Percentiles rank a stretch among this genome's conserved stretches.
These are phyloP conservation scores for Botryosphaeria dothidea DNA, from an alignment of 2,329 filamentous ascomycete genomes.

Conservation along the genomic window DNA sequence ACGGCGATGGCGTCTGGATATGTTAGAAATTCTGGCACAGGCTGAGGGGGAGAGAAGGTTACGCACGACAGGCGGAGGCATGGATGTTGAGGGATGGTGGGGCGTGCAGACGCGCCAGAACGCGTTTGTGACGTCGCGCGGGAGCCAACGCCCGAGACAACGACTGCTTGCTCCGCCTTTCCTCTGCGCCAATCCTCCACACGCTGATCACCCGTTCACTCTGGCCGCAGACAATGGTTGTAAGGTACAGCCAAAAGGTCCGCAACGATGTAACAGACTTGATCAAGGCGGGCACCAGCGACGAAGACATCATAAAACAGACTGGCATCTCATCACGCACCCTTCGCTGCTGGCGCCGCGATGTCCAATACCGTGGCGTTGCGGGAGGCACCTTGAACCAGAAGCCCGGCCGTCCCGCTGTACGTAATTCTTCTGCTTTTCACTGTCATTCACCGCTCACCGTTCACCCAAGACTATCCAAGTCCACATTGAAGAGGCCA, in stretches of 20 bases:
- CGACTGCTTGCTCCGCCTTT: background rate
- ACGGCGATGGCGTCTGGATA: conserved; percentile 1
- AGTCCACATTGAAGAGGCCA: background rate
- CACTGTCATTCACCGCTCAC: background rate
- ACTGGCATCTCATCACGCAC: background rate
- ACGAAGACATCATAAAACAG: background rate
- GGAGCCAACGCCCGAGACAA: background rate
- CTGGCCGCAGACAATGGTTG: background rate
- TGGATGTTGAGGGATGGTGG: conserved; percentile 1
- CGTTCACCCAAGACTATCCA: background rate
- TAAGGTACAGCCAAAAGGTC: background rate
- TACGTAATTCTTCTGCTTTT: background rate
- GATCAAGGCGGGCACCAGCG: background rate
- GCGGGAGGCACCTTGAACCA: background rate
- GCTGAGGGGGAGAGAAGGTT: background rate
- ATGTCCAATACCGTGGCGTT: background rate
- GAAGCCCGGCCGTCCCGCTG: background rate
- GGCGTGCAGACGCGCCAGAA: background rate
- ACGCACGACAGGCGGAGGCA: conserved; percentile 10
- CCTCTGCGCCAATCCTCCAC: background rate
- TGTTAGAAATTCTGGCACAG: background rate
- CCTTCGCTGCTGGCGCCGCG: background rate
- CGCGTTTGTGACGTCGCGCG: conserved; percentile 1
- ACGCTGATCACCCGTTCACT: too few relatives aligned
- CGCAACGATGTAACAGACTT: background rate